These are phyloP conservation scores for Penicillium paradoxum DNA, from an alignment of 495 filamentous ascomycete genomes.

Conservation along the genomic window DNA sequence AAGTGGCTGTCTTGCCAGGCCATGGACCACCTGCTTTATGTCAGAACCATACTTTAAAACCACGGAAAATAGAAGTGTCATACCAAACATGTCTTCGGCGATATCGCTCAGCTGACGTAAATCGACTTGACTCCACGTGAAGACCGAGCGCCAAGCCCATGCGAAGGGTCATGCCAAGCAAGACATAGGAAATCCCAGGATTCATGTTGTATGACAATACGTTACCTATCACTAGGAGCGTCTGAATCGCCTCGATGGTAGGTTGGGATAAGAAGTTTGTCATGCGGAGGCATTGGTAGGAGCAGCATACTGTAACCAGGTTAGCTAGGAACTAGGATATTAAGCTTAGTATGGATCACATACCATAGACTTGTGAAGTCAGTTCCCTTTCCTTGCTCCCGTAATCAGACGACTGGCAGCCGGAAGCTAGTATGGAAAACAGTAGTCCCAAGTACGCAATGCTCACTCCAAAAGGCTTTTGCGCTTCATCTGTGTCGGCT, in stretches of 20 bases:
- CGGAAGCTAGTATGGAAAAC: constrained; percentile 74
- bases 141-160: constrained; percentile 55
- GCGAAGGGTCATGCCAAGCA: constrained; percentile 54
- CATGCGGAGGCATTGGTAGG: constrained; percentile 58
- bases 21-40: constrained; percentile 49
- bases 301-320: constrained; percentile 47
- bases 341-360: not conserved
- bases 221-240: constrained; percentile 54
- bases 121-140: constrained; percentile 48
- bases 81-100: constrained; percentile 44
- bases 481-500: constrained; percentile 31
- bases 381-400: constrained; percentile 54
- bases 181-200: constrained; percentile 55
- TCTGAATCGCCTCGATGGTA: constrained; percentile 55
- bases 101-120: constrained; percentile 37
- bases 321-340: not conserved
- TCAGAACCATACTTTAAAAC: not conserved
- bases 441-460: constrained; percentile 65
- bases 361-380: constrained; percentile 56
- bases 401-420: constrained; percentile 73
- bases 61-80: not conserved
- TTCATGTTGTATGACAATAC: constrained; percentile 63
- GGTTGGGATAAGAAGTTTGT: constrained; percentile 58
- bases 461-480: constrained; percentile 52
- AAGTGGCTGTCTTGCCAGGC: constrained; percentile 60